phyloP scores from a whole-genome alignment of 176 grass and related monocot species.

The Ensete glaucum region DNA sequence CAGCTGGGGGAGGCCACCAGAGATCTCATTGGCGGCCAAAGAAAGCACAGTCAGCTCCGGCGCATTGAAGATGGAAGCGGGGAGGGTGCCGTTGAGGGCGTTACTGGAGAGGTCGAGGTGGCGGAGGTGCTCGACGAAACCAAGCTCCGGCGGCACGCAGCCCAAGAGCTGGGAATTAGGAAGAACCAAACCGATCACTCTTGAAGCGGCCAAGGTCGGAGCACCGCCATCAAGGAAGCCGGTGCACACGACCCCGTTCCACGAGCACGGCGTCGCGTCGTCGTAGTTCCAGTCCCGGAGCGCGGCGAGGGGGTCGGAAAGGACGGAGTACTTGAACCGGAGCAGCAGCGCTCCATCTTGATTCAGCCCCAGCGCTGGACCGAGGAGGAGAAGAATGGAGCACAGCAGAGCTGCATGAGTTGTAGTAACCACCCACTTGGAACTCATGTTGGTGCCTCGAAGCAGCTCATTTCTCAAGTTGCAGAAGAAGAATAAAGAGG shows the following conservation, averaged over 20 bases:
- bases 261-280: conserved; percentile 62
- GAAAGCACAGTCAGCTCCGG: conserved; percentile 54
- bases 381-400: conserved; percentile 10
- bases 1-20: conserved; percentile 33
- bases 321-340: conserved; percentile 64
- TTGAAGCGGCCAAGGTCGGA: not conserved
- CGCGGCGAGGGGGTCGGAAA: conserved; percentile 49
- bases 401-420: not conserved
- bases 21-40: conserved; percentile 66
- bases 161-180: conserved; percentile 62
- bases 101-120: conserved; percentile 90
- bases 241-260: conserved; percentile 82
- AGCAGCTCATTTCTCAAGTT: conserved; percentile 10
- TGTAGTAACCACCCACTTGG: not conserved
- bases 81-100: conserved; percentile 53
- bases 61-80: conserved; percentile 38
- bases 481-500: conserved; percentile 11
- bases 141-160: conserved; percentile 45
- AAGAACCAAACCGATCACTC: conserved; percentile 58
- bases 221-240: conserved; percentile 19
- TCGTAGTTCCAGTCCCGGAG: conserved; percentile 51
- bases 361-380: conserved; percentile 37
- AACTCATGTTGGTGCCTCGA: not conserved
- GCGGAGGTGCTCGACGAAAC: conserved; percentile 57
- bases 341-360: conserved; percentile 56